Evolutionary conservation across 2,329 filamentous ascomycete genomes (phyloP).

Genomic region (Hypoxylon rubiginosum): DNA sequence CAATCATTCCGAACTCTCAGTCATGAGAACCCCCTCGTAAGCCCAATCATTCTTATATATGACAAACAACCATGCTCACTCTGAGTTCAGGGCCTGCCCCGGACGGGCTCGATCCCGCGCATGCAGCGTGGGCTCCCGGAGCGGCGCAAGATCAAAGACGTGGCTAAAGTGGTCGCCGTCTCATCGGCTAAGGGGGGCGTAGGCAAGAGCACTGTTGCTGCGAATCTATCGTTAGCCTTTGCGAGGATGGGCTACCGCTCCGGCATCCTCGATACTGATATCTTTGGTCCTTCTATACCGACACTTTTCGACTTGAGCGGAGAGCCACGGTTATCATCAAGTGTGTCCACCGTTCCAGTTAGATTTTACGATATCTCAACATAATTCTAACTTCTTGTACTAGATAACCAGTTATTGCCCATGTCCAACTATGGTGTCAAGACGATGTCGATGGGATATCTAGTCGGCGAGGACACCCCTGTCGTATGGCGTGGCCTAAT

Average conservation of each 20-base stretch:
- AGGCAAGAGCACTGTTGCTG: slow-evolving; percentile 92
- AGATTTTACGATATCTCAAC: background rate
- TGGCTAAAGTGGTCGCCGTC: slow-evolving; percentile 94
- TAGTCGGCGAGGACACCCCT: slow-evolving; percentile 82
- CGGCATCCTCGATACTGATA: slow-evolving; percentile 94
- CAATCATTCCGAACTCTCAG: slow-evolving; percentile 62
- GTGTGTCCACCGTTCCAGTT: slow-evolving; percentile 61
- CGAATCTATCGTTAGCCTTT: slow-evolving; percentile 88
- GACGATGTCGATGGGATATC: slow-evolving; percentile 98
- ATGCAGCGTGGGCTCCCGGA: slow-evolving; percentile 86
- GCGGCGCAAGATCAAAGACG: slow-evolving; percentile 83
- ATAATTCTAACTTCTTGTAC: slow-evolving; percentile 4
- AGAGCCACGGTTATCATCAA: slow-evolving; percentile 80
- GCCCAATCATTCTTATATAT: slow-evolving; percentile 36
- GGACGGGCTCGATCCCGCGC: slow-evolving; percentile 79
- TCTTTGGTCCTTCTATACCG: slow-evolving; percentile 95
- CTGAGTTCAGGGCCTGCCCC: slow-evolving; percentile 79
- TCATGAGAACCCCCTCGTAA: slow-evolving; percentile 92
- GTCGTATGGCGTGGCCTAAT: slow-evolving; percentile 97
- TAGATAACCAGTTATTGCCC: slow-evolving; percentile 85
- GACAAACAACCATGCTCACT: slow-evolving; percentile 3
- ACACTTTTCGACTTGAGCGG: slow-evolving; percentile 86
- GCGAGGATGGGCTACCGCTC: slow-evolving; percentile 84
- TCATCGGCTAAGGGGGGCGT: slow-evolving; percentile 99
- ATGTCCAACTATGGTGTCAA: slow-evolving; percentile 95